Conservation (phyloP, 768 basidiomycete species). For the Brasilioporus rufonigricans region DNA sequence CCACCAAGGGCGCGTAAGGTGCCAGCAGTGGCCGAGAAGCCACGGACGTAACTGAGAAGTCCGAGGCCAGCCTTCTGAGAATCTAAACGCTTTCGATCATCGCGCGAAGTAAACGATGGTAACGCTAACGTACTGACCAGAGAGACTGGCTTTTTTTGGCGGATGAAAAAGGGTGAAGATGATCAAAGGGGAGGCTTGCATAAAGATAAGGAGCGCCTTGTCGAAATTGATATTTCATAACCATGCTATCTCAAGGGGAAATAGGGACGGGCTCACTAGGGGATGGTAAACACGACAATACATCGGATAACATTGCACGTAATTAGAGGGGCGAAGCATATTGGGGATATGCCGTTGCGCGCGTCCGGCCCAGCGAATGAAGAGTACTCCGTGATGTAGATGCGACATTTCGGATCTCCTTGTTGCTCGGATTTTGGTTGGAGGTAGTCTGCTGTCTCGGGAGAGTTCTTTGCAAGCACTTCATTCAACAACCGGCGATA, state of each 20-base stretch:
- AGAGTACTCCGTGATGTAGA: background rate
- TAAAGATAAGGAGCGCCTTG: conserved; percentile 19
- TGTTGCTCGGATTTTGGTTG: conserved; percentile 7
- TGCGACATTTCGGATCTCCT: conserved; percentile 11
- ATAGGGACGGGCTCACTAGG: background rate
- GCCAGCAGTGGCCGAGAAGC: conserved; percentile 26
- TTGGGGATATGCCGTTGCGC: background rate
- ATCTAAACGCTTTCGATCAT: conserved; percentile 27
- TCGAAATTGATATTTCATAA: conserved; percentile 17
- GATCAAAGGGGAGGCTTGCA: conserved; percentile 10
- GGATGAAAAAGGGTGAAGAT: conserved; percentile 18
- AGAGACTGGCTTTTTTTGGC: conserved; percentile 14
- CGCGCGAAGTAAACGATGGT: conserved; percentile 18
- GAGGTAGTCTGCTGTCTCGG: conserved; percentile 42
- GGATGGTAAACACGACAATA: conserved; percentile 2
- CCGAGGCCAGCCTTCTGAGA: conserved; percentile 33
- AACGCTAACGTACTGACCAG: conserved; percentile 16
- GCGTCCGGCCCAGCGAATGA: background rate
- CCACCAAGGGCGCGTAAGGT: conserved; percentile 29
- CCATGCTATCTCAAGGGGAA: conserved; percentile 4
- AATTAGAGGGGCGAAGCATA: background rate
- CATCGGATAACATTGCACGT: background rate
- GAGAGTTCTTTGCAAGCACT: conserved; percentile 68
- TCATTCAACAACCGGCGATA: conserved; percentile 68
- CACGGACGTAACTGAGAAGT: conserved; percentile 35